A percentile compares a stretch with the other conserved stretches of the same genome.
phyloP scores from a whole-genome alignment of 768 basidiomycete genomes.

The Ephemerocybe angulata region DNA sequence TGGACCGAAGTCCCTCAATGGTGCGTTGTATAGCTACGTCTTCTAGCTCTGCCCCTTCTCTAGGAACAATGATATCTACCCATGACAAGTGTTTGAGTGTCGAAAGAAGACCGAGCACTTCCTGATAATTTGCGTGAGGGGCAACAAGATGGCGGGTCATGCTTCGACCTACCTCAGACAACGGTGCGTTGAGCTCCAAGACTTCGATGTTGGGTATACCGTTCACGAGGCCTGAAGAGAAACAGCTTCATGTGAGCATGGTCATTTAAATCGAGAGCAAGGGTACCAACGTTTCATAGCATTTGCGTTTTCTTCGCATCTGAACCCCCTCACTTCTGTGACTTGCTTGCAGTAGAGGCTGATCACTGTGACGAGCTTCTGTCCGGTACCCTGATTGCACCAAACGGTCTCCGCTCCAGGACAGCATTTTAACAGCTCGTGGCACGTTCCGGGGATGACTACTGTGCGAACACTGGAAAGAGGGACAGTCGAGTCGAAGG shows the following conservation, averaged over 20 bases:
- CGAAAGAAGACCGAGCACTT: neutral
- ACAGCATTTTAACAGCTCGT: constrained; percentile 4
- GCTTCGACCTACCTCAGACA: neutral
- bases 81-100: neutral
- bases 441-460: neutral
- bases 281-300: constrained; percentile 6
- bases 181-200: neutral
- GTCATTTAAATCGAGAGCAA: neutral
- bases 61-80: constrained; percentile 1
- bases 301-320: neutral
- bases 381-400: constrained; percentile 3
- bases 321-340: constrained; percentile 3
- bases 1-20: neutral
- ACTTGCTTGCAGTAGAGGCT: neutral
- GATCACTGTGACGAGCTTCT: constrained; percentile 10
- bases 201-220: neutral
- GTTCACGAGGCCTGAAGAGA: constrained; percentile 2
- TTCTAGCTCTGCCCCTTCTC: neutral
- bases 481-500: neutral
- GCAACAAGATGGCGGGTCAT: neutral
- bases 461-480: neutral
- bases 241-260: neutral
- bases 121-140: neutral
- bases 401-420: constrained; percentile 2
- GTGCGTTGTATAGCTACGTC: neutral